Base-by-base conservation (phyloP, 208 protist species). In the Trypanosoma cruzi region DNA sequence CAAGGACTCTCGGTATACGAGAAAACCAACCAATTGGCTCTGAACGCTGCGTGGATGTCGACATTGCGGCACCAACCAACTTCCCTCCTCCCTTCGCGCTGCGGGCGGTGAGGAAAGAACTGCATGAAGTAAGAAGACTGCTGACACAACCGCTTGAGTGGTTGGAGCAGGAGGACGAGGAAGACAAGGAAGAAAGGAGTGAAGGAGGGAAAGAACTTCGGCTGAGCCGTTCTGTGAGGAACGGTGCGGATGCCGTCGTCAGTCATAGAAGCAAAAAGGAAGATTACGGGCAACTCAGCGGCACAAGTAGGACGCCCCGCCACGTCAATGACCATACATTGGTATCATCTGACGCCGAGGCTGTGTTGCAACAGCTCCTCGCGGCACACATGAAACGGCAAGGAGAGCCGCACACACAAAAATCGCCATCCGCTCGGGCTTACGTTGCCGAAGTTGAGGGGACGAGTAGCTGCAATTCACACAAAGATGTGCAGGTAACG, bases 81-180 rank as follows among this genome's bases (percentile, higher is more conserved):
- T 65, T 36, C 2, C 36, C 48, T 22, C 32, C 69, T 2, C 29
- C 63, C 13, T 53, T 50, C 16, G 37, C 64, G 16, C 37, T 68
- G 1, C 84, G 79, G 57, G 63, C 74, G 8, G 81, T 80, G 37
- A 71, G 64, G 44, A 72, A 74, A 10, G 84, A 85, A 34, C 67
- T 85, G 20, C 32, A 65, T n/a, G 56, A 69, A 29, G 62, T 75
- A 6, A 26, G 36, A 28, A 24, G 56, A 32, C 46, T 75, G 6
- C 29, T 75, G 3, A 26, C 26, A 31, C 54, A 40, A 14, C 70
- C 70, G 26, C 34, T 75, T 22, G 34, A 55, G 31, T 64, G n/a
- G 62, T 32, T 75, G 14, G 63, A 69, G 49, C 7, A 34, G 11
- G 59, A 57, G n/a, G 62, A 74, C 10, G 29, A 34, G 3, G 16